These are phyloP conservation scores for Clavispora phyllophila DNA, from an alignment of 805 yeast species.

Conservation along the genomic window DNA sequence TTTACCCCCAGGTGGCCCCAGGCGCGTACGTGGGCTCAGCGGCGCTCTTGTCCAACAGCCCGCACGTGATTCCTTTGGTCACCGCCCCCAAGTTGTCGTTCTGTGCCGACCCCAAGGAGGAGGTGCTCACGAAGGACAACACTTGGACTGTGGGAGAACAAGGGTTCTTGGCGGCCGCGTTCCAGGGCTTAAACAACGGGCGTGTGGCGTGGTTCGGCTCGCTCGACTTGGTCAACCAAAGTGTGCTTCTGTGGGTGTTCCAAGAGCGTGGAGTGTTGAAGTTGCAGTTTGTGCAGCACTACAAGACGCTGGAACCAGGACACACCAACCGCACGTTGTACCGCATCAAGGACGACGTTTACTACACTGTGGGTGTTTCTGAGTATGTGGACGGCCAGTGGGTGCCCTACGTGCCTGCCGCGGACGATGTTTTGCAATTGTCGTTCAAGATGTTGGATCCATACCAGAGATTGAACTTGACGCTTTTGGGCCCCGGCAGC, in stretches of 20 bases:
- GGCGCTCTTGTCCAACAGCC: conserved; percentile 66
- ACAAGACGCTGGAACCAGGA: conserved; percentile 44
- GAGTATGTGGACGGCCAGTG: conserved; percentile 48
- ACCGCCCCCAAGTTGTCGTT: conserved; percentile 62
- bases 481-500: conserved; percentile 35
- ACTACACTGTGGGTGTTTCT: conserved; percentile 48
- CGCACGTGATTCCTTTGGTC: conserved; percentile 64
- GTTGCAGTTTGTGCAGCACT: conserved; percentile 49
- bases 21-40: conserved; percentile 47
- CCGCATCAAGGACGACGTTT: conserved; percentile 69
- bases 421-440: conserved; percentile 60
- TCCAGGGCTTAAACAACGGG: conserved; percentile 76
- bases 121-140: conserved; percentile 37
- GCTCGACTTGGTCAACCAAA: conserved; percentile 40
- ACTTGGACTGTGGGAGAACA: conserved; percentile 82
- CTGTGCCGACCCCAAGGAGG: conserved; percentile 42
- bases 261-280: conserved; percentile 62
- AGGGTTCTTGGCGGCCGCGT: conserved; percentile 67
- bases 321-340: conserved; percentile 38
- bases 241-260: conserved; percentile 60
- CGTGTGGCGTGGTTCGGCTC: conserved; percentile 83
- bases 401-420: conserved; percentile 52
- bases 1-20: conserved; percentile 14
- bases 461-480: conserved; percentile 73
- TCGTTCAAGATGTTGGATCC: conserved; percentile 92